Evolutionary conservation across 1,139 yeast species (phyloP), one percentile per base, ranked within the genome.

Genomic region (Tardiomyces blankii): DNA sequence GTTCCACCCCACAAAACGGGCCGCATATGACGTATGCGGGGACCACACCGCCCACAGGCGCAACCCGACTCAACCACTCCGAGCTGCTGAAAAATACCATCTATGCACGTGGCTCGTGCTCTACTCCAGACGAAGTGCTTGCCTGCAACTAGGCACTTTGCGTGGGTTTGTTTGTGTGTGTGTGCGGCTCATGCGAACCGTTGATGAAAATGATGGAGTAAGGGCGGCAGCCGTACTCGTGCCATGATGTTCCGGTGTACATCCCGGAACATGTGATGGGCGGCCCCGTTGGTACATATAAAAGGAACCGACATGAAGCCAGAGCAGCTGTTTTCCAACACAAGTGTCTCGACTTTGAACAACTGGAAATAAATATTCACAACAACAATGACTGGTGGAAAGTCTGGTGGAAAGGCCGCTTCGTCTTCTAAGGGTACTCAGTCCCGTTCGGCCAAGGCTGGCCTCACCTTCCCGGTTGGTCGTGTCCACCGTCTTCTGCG

Each of bases 401-500:
- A 89, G 82, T 67, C 73, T 55, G 96, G 96, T 72, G 89, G 89
- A 65, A 88, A 88, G 75, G 95, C 96, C 67, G 93, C 95, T 64
- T 65, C 72, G 51, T 74, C 94, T 59, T 89, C 88, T 68, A 89
- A 89, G 74, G 88, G 93, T 62, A 83, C 96, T 64, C 91, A 93
- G 73, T 84, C 96, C 49, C 88, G 97, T 80, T 89, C 97, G 60
- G 82, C 96, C 54, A 89, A 87, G 77, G 97, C 97, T 67, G 97
- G 96, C 70, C 81, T 89, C 69, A 86, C 95, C 62, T 89, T 91
- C 94, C 97, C 97, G 74, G 97, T 91, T 61, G 97, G 97, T 73
- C 91, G 97, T 82, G 93, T 89, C 59, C 97, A 89, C 79, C 82
- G 96, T 77, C 79, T 88, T 64, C 76, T 89, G 65, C 86, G 95